Base-by-base conservation (phyloP, 768 basidiomycete genomes). In the Tulasnella sp. region DNA sequence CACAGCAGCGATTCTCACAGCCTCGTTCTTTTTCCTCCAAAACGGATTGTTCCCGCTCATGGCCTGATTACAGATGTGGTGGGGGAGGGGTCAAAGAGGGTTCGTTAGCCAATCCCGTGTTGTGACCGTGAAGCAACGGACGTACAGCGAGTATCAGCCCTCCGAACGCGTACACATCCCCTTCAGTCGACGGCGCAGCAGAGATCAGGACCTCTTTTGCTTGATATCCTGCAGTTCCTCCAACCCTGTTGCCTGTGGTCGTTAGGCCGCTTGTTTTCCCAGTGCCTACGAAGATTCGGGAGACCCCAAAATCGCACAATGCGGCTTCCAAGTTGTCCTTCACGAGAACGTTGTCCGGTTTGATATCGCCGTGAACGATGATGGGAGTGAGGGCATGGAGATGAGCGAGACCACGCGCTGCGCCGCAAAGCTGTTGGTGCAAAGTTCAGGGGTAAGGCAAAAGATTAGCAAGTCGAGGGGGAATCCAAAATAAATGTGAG, bases 111-210 rank as follows among this genome's bases (percentile, higher is more conserved):
- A n/a, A n/a, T n/a, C n/a, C n/a, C n/a, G 31, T 19, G 36, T 9
- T 42, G 75, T 21, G 31, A 48, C 5, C 3, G 36, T 24, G 5
- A 19, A 19, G 12, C 18, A 21, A 1, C 19, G 52, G 18, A 44
- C 56, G 52, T 34, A 77, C 76, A 1, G 27, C 36, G n/a, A 77
- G 56, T 18, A 77, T 77, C 10, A 77, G 38, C 8, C 76, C 46
- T 14, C 34, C 56, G 40, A 77, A 77, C n/a, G 76, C 31, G n/a
- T 62, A 77, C 34, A 77, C 76, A 62, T 77, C 44, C 14, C 44
- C 76, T 24, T 5, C 31, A 9, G 31, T 9, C 16, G 76, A 1
- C 36, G 10, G 2, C 0, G 31, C 0, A 34, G n/a, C 7, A 27
- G 12, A 0, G 1, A 44, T 44, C 14, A 44, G 16, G 12, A 44